Evolutionary conservation across 1,139 yeast genomes (phyloP), one percentile per base, ranked within the genome.

Genomic region (Geotrichum europaeum): DNA sequence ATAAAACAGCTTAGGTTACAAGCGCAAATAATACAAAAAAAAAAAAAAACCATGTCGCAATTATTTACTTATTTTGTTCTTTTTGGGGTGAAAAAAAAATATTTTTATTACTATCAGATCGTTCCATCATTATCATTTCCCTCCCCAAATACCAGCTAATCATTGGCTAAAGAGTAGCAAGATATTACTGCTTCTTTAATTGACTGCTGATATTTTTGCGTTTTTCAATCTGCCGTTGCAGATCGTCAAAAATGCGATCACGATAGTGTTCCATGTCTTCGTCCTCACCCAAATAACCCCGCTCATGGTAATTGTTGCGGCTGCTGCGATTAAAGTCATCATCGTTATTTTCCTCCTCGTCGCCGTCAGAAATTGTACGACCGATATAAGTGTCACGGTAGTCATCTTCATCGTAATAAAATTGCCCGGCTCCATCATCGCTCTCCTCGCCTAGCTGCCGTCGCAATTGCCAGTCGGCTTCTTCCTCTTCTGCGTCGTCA

Each of bases 221-320:
- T 50, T 59, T 49, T 7, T 61, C 60, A 34, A 64, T 57, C 36
- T 61, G 57, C 18, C 60, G 52, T 55, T 69, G 69, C 47, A 70
- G 55, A 20, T 64, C 61, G 3, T 63, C 67, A 57, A 69, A 55
- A 24, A 70, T 66, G n/a, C 71, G 62, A 53, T 69, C 70, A 28
- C 72, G 57, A 58, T 70, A 70, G 57, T 66, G 65, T 49, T 69
- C 72, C 55, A 65, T 60, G 40, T 67, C 66, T 55, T 69, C 72
- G 30, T 65, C 69, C 25, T 64, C 69, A 36, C 66, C n/a, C 6
- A 20, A 9, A 28, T 32, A 28, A 50, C 53, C 6, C 15, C 36
- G 7, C 3, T 18, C 28, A 15, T 49, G 5, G 9, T 24, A 49
- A 24, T 24, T 22, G 12, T 25, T 25, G 5, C 40, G 15, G 20